Conservation (phyloP, 2,329 filamentous ascomycete genomes). For the Dothideomycetidae sp. region DNA sequence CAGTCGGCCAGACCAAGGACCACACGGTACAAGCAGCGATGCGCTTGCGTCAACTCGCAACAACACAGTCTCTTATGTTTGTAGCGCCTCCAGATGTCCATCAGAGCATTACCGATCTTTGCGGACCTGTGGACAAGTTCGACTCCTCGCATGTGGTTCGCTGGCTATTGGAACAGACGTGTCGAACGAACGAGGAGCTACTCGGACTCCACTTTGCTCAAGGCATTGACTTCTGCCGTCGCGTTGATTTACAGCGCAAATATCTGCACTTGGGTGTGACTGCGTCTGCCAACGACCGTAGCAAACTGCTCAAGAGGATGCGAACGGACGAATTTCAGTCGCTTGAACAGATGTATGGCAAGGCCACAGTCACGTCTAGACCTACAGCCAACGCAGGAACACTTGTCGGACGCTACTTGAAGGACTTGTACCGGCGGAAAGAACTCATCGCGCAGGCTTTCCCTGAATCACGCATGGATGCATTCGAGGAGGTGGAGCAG, state of each 20-base stretch:
- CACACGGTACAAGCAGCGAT: slow-evolving; percentile 52
- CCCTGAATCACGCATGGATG: slow-evolving; percentile 31
- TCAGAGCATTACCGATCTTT: slow-evolving; percentile 41
- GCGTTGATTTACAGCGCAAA: slow-evolving; percentile 35
- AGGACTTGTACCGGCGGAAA: not conserved
- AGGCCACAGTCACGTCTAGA: slow-evolving; percentile 14
- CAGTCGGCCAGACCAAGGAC: slow-evolving; percentile 36
- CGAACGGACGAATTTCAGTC: slow-evolving; percentile 42
- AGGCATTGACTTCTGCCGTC: slow-evolving; percentile 45
- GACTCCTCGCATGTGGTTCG: slow-evolving; percentile 39
- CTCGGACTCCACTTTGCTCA: slow-evolving; percentile 46
- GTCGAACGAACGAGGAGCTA: slow-evolving; percentile 43
- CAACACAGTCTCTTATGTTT: slow-evolving; percentile 41
- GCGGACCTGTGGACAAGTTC: slow-evolving; percentile 19
- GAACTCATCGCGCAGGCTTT: slow-evolving; percentile 19
- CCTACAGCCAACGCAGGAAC: not conserved
- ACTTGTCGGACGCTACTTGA: not conserved
- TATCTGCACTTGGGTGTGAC: slow-evolving; percentile 30
- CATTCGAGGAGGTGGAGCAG: slow-evolving; percentile 44
- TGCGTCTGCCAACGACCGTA: slow-evolving; percentile 17
- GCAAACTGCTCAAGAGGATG: slow-evolving; percentile 31
- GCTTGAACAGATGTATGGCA: slow-evolving; percentile 43
- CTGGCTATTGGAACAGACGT: slow-evolving; percentile 54
- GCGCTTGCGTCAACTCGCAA: slow-evolving; percentile 45
- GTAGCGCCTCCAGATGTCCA: slow-evolving; percentile 47